Percentiles rank a stretch among this genome's conserved stretches.
These are phyloP conservation scores for Magnusiomyces fungicola DNA, from an alignment of 1,139 yeast species.

Conservation along the genomic window DNA sequence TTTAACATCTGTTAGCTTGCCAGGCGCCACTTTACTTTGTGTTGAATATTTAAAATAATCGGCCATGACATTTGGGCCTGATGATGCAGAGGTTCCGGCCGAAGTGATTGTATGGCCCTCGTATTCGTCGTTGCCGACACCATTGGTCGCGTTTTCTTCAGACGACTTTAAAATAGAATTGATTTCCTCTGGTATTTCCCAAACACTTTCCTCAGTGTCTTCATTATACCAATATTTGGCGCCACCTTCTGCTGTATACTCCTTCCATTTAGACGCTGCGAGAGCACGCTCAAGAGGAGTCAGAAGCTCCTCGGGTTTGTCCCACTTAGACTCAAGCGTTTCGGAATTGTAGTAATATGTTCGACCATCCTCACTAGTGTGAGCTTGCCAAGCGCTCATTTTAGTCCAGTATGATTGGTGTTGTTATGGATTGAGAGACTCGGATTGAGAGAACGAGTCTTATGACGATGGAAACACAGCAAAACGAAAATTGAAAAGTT, in stretches of 20 bases:
- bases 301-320: constrained; percentile 53
- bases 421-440: too few species aligned
- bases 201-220: constrained; percentile 59
- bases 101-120: neutral
- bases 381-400: constrained; percentile 51
- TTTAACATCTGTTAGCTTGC: constrained; percentile 3
- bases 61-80: neutral
- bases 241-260: constrained; percentile 60
- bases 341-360: constrained; percentile 61
- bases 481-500: too few species aligned
- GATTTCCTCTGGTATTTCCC: constrained; percentile 62
- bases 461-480: too few species aligned
- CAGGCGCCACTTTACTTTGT: constrained; percentile 13
- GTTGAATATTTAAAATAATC: constrained; percentile 13
- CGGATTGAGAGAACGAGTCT: too few species aligned
- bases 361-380: constrained; percentile 57
- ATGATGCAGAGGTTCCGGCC: neutral
- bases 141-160: constrained; percentile 7
- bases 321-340: constrained; percentile 76
- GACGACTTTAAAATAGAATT: constrained; percentile 13
- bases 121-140: neutral
- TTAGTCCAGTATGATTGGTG: too few species aligned
- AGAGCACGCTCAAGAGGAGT: constrained; percentile 31
- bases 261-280: constrained; percentile 50
- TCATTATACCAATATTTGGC: constrained; percentile 64